Conservation (phyloP, 2,329 filamentous ascomycete species). For the Colletotrichum tanaceti region DNA sequence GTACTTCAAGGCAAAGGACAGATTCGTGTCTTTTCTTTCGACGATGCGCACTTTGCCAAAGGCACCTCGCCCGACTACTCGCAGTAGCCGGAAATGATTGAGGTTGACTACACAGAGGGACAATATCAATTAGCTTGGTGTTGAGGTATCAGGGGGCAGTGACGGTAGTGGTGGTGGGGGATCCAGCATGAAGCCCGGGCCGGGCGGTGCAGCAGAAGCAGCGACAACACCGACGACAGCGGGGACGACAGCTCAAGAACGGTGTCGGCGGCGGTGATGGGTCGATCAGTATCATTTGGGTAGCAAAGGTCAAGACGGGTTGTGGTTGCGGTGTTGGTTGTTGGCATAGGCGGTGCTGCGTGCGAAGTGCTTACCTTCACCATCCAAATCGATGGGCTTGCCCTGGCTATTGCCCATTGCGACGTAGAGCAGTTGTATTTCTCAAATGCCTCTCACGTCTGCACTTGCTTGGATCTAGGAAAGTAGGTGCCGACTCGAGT, state of each 20-base stretch:
- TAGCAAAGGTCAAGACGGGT: neutral
- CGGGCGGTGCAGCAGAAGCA: conserved; percentile 1
- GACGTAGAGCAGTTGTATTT: conserved; percentile 41
- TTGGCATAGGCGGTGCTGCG: neutral
- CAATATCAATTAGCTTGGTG: conserved; percentile 26
- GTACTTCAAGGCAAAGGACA: conserved; percentile 97
- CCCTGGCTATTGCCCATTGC: conserved; percentile 94
- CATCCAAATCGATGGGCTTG: conserved; percentile 90
- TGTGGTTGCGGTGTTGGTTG: neutral
- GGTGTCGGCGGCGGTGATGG: neutral
- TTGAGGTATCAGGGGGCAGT: neutral
- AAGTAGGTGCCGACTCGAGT: conserved; percentile 23
- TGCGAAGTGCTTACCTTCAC: conserved; percentile 77
- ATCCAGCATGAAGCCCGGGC: neutral
- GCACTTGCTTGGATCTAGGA: conserved; percentile 38
- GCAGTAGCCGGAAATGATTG: conserved; percentile 94
- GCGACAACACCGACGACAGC: conserved; percentile 13
- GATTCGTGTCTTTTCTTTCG: conserved; percentile 92
- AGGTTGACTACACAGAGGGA: conserved; percentile 77
- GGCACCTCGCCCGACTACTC: conserved; percentile 96
- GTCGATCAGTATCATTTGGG: too few relatives aligned
- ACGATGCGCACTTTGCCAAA: conserved; percentile 99
- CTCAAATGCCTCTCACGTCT: conserved; percentile 39
- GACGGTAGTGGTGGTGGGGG: neutral
- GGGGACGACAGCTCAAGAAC: neutral